Conservation (phyloP, 306 rosid species). For the Cicer chorassanicum region DNA sequence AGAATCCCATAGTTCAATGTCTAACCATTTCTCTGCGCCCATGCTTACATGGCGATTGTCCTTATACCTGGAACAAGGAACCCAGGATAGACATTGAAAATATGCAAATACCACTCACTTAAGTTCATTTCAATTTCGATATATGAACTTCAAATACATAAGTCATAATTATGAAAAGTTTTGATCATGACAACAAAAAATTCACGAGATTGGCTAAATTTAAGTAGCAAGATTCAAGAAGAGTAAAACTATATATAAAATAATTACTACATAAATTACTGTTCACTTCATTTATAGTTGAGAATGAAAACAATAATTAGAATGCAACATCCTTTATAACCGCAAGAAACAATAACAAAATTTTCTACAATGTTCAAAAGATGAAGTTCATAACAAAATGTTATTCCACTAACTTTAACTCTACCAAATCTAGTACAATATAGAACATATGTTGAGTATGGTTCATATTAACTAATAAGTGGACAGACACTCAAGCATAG, state of each 20-base stretch:
- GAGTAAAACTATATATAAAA: not conserved
- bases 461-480: no score
- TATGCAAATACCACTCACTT: not conserved
- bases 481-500: no score
- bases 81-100: not conserved
- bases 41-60: slow-evolving; percentile 97
- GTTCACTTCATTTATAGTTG: not conserved
- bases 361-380: slow-evolving; percentile 4
- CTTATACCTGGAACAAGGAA: slow-evolving; percentile 68
- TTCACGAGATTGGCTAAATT: not conserved
- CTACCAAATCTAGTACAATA: not conserved
- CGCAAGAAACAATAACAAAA: not conserved
- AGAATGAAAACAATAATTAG: not conserved
- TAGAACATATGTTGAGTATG: not conserved
- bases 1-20: slow-evolving; percentile 92
- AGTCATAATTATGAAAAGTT: not conserved
- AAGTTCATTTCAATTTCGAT: not conserved
- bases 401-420: not conserved
- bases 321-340: slow-evolving; percentile 26
- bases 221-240: not conserved
- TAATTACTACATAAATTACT: not conserved
- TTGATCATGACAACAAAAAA: slow-evolving; percentile 1
- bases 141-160: not conserved
- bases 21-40: slow-evolving; percentile 99
- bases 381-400: slow-evolving; percentile 7